Base-by-base conservation (phyloP, 768 basidiomycete genomes). In the Russula compacta region DNA sequence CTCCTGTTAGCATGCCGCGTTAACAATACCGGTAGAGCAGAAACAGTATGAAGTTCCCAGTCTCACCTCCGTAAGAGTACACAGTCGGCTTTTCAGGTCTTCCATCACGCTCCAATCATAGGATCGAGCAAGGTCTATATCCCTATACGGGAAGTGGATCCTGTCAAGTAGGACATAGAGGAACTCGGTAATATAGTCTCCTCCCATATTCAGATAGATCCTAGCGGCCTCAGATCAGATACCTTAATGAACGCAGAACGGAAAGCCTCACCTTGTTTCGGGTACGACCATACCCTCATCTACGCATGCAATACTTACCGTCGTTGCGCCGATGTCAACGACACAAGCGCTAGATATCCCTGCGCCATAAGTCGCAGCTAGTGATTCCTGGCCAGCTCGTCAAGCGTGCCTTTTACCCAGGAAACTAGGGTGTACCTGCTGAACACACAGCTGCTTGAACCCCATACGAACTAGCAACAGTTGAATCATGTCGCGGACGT, bases 311-410 rank as follows among this genome's bases (percentile, higher is more conserved):
- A 99, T 83, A 61, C 83, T 92, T 1, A 91, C 93, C 58, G 79
- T 83, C 15, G 77, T 79, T 12, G 95, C 89, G 3, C 97, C 97
- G 53, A 98, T 86, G 71, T 99, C 92, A 39, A 99, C 89, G 5
- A 99, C 91, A 68, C 97, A 98, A 11, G 95, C 97, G 67, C 85
- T 89, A 0, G 92, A 92, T 54, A 98, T 85, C 7, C 95, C 95
- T 7, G 95, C 94, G 21, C 95, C 95, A 70, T 95, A 98, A 0
- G 92, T 92, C 4, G 95, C 93, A 38, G 91, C 89, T 43, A 95
- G 77, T 4, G 92, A 88, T 78, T 97, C 95, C 92, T 97, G 64
- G 60, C 4, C 46, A 46, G 33, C 33, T 15, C 46, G 53, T 57
- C 36, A 64, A 33, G 59, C 11, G 46, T 54, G 39, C 40, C 38